A percentile compares a stretch with the other conserved stretches of the same genome.
Evolutionary conservation across 352 stramenopile species (phyloP).

Genomic region (Achlya hypogyna): DNA sequence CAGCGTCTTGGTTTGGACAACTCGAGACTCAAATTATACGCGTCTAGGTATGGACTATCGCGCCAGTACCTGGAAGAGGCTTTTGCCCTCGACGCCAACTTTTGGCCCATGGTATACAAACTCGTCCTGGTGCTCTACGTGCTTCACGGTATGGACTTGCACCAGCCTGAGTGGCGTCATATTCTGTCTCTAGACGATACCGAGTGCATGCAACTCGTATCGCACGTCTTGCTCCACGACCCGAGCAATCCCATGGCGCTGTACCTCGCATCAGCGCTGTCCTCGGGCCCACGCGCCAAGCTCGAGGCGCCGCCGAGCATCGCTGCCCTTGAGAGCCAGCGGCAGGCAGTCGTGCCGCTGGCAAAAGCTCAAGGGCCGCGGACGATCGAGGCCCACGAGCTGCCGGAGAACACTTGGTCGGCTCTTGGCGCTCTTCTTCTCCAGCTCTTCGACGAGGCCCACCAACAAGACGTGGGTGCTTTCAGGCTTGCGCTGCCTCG

Average conservation of each 20-base stretch:
- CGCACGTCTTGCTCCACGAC: constrained; percentile 3
- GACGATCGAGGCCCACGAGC: neutral
- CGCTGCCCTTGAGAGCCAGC: neutral
- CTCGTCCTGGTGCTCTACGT: constrained; percentile 5
- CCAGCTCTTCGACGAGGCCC: constrained; percentile 5
- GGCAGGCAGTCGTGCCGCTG: neutral
- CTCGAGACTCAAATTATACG: neutral
- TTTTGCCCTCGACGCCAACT: constrained; percentile 8
- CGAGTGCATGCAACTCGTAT: neutral
- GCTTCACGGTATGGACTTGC: neutral
- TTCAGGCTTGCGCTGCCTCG: neutral
- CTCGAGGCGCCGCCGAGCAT: neutral
- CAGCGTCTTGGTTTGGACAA: neutral
- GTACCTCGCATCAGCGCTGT: neutral
- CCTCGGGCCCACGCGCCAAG: neutral
- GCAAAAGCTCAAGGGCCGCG: too few species aligned
- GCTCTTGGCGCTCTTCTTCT: constrained; percentile 1
- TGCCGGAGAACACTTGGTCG: neutral
- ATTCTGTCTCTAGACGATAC: constrained; percentile 4
- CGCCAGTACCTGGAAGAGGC: constrained; percentile 7
- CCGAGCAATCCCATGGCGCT: neutral
- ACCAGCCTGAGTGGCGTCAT: neutral
- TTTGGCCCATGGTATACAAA: constrained; percentile 19
- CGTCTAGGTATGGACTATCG: neutral
- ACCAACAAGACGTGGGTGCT: neutral